These are phyloP conservation scores for Intubia oerlemansii DNA, from an alignment of 2,329 filamentous ascomycete species.

Conservation along the genomic window DNA sequence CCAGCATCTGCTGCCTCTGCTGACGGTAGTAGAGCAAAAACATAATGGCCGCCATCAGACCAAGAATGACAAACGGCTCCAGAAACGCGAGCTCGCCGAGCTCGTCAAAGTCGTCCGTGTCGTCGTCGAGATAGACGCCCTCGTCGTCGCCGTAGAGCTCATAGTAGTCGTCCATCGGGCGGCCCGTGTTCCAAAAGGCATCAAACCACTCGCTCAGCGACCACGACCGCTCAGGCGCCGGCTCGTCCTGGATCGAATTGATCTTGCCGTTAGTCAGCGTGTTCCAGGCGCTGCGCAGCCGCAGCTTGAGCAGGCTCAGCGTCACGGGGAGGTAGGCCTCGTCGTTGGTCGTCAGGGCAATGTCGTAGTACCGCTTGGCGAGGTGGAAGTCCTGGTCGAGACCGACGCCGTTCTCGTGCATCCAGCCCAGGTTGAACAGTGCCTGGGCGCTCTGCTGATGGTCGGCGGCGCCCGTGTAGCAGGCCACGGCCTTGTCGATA, in stretches of 20 bases:
- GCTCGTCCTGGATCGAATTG: slow-evolving; percentile 81
- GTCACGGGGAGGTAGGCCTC: slow-evolving; percentile 91
- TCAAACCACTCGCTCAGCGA: slow-evolving; percentile 71
- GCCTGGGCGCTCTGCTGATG: slow-evolving; percentile 85
- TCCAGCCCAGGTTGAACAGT: slow-evolving; percentile 94
- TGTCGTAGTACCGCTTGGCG: slow-evolving; percentile 88
- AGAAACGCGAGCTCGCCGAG: slow-evolving; percentile 50
- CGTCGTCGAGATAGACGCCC: slow-evolving; percentile 13
- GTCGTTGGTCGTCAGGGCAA: slow-evolving; percentile 72
- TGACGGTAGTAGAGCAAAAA: slow-evolving; percentile 67
- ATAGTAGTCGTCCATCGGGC: background rate
- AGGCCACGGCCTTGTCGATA: slow-evolving; percentile 71
- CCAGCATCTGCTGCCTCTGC: slow-evolving; percentile 38
- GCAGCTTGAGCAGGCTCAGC: slow-evolving; percentile 66
- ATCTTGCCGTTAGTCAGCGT: slow-evolving; percentile 74
- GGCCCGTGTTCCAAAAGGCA: slow-evolving; percentile 50
- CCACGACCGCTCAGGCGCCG: slow-evolving; percentile 49
- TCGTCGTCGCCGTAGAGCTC: slow-evolving; percentile 37
- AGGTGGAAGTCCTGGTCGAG: slow-evolving; percentile 92
- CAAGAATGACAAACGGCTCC: slow-evolving; percentile 69
- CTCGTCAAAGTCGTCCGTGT: slow-evolving; percentile 35
- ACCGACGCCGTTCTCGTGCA: slow-evolving; percentile 93
- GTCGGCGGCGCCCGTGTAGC: slow-evolving; percentile 83
- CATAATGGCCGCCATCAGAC: slow-evolving; percentile 50
- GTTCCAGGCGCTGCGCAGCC: slow-evolving; percentile 82